phyloP scores from a whole-genome alignment of 2,329 filamentous ascomycete genomes.

The Alternaria sp. region DNA sequence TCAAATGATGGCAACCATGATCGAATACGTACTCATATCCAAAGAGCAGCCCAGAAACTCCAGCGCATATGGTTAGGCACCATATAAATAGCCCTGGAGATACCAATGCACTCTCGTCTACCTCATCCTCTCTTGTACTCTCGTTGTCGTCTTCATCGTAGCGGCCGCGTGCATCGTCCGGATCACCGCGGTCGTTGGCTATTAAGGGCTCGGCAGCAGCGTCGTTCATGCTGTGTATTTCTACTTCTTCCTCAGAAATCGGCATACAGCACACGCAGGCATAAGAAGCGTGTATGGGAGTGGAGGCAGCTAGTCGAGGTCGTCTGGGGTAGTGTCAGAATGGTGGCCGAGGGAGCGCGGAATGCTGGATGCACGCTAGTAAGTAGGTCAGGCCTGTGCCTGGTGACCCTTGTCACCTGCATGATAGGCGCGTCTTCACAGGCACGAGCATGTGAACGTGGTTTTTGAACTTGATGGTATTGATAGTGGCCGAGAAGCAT shows the following conservation, averaged over 20 bases:
- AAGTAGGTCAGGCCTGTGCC: conserved; percentile 16
- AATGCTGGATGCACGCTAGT: conserved; percentile 18
- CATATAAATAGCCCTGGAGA: conserved; percentile 59
- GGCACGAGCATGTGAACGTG: background rate
- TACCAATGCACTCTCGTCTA: conserved; percentile 44
- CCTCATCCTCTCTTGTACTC: conserved; percentile 39
- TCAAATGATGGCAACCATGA: background rate
- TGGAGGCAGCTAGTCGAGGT: conserved; percentile 4
- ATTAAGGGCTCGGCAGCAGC: conserved; percentile 48
- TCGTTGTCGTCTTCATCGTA: conserved; percentile 26
- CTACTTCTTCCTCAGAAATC: conserved; percentile 29
- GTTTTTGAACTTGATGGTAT: conserved; percentile 13
- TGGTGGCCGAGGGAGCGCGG: conserved; percentile 19
- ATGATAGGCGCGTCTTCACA: background rate
- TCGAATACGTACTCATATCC: conserved; percentile 63
- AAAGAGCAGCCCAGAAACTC: conserved; percentile 67
- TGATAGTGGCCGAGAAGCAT: conserved; percentile 14
- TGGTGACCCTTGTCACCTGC: conserved; percentile 20
- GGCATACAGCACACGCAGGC: conserved; percentile 11
- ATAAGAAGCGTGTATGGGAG: conserved; percentile 1
- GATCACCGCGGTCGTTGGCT: conserved; percentile 22
- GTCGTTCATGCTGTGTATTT: conserved; percentile 43
- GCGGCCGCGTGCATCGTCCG: conserved; percentile 16
- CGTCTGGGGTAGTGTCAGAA: conserved; percentile 22
- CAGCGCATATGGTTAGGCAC: conserved; percentile 65